Base-by-base conservation (phyloP, 805 yeast species). In the Monosporozyma solicola region DNA sequence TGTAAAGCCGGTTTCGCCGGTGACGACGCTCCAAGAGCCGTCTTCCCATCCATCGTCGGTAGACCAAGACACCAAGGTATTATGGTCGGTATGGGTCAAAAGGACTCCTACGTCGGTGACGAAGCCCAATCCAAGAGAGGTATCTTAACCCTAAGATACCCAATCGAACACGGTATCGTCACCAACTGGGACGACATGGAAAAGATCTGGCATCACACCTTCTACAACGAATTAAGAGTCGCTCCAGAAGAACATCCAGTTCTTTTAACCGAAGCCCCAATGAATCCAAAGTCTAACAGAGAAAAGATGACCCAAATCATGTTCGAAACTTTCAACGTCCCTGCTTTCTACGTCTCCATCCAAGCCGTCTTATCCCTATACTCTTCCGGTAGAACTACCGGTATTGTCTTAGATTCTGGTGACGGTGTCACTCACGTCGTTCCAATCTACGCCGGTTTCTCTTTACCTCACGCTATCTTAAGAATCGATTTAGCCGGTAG, bases 1-100 rank as follows among this genome's bases (percentile, higher is more conserved):
- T 94, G 99, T 85, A 94, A 94, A 77, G 99, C 99, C 92, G 99
- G 99, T 79, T 94, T 91, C 75, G 98, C 99, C 84, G 99, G 99
- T 82, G 98, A 94, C 74, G 99, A 94, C 80, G 98, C 98, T 62
- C 99, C 99, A 74, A 87, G 97, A 77, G 98, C 99, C 70, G 99
- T 94, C 67, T 94, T 94, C 92, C 99, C 99, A 72, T 94, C 98
- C 59, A 92, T 94, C 72, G 99, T 92, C 62, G 99, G 99, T 80
- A 94, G 99, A 81, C 98, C 99, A 81, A 91, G 96, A 84, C 99
- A 94, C 77, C 98, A 94, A 78, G 98, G 98, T 85, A 91, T 90
- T 82, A 91, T 91, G 97, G 98, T 92, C 68, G 99, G 99, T 77
- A 90, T 94, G 97, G 97, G 97, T 75, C 98, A 94, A 82, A 94